Evolutionary conservation across 768 basidiomycete species (phyloP), one percentile per base, ranked within the genome.

Genomic region (Termitomyces eurrhizus): DNA sequence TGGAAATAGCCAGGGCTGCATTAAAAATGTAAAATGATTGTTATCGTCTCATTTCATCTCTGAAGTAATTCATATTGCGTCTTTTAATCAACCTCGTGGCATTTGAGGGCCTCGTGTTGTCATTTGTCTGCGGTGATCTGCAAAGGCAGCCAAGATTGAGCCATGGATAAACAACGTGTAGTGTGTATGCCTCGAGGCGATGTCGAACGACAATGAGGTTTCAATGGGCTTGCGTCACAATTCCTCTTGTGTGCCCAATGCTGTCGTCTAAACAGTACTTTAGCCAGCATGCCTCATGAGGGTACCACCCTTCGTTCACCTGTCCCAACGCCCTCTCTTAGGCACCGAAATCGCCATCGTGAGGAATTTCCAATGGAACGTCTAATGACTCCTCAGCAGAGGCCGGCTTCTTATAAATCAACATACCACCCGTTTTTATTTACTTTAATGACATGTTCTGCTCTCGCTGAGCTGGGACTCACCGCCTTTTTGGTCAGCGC

Each of bases 1-100:
- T 98, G 67, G 75, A 79, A 68, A 85, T 98, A 70, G 95, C 95
- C 7, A 80, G 78, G 72, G 75, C 81, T 62, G 89, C 92, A 24
- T 73, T 95, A 61, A 67, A 67, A 12, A 69, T 77, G 73, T 81
- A 65, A 44, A 41, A 24, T 16, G 56, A 26, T 37, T 16, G 24
- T 7, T 14, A 50, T 33, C 6, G 35, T 52, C 44, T 61, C 49
- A 52, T 61, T 54, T 55, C 6, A 56, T 48, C 24, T 48, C n/a
- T 59, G 33, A 21, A 39, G 49, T n/a, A 36, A 21, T 24, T 35
- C 33, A 35, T 51, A 2, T 24, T 13, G 24, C 21, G 21, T 32
- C 45, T 26, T 26, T 2, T 2, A 7, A 26, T 46, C 45, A 4
- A 36, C n/a, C 51, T 14, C 13, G 50, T 35, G n/a, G n/a, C 6